Conservation (phyloP, 768 basidiomycete genomes). For the Zangia roseola region DNA sequence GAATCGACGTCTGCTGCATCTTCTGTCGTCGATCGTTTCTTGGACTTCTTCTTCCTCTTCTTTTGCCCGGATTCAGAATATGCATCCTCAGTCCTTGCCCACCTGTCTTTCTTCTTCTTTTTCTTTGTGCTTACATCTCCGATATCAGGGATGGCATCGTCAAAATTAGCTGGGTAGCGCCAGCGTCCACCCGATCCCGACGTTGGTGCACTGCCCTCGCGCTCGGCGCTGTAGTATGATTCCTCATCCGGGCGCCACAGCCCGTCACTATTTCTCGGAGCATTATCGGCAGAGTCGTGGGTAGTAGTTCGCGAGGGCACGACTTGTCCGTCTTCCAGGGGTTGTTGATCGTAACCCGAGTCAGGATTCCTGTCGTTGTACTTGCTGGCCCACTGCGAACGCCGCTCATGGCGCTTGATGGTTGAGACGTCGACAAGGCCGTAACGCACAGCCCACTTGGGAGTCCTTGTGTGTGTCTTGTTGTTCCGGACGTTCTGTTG, state of each 20-base stretch:
- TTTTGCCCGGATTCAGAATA: slow-evolving; percentile 49
- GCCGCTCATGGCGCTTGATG: slow-evolving; percentile 72
- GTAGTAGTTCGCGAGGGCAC: slow-evolving; percentile 14
- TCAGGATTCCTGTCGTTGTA: slow-evolving; percentile 79
- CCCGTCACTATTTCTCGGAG: slow-evolving; percentile 40
- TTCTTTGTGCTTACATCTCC: slow-evolving; percentile 48
- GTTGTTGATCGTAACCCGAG: slow-evolving; percentile 67
- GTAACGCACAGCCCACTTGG: slow-evolving; percentile 91
- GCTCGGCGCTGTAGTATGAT: slow-evolving; percentile 56
- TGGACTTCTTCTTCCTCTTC: slow-evolving; percentile 68
- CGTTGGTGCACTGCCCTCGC: slow-evolving; percentile 37
- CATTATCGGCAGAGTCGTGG: slow-evolving; percentile 7
- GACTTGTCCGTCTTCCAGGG: slow-evolving; percentile 80
- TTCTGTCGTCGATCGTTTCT: slow-evolving; percentile 42
- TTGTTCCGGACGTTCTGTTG: slow-evolving; percentile 91
- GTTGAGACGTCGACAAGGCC: slow-evolving; percentile 83
- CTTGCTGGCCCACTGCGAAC: slow-evolving; percentile 83
- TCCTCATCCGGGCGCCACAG: slow-evolving; percentile 80
- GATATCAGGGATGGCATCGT: slow-evolving; percentile 48
- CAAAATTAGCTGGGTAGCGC: slow-evolving; percentile 86
- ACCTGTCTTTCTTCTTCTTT: slow-evolving; percentile 82
- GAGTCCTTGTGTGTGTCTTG: slow-evolving; percentile 88
- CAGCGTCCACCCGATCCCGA: slow-evolving; percentile 51
- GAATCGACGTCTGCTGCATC: slow-evolving; percentile 32
- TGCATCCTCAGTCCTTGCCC: slow-evolving; percentile 86